phyloP scores from a whole-genome alignment of 805 yeast species.

The Yamadazyma philogaea region DNA sequence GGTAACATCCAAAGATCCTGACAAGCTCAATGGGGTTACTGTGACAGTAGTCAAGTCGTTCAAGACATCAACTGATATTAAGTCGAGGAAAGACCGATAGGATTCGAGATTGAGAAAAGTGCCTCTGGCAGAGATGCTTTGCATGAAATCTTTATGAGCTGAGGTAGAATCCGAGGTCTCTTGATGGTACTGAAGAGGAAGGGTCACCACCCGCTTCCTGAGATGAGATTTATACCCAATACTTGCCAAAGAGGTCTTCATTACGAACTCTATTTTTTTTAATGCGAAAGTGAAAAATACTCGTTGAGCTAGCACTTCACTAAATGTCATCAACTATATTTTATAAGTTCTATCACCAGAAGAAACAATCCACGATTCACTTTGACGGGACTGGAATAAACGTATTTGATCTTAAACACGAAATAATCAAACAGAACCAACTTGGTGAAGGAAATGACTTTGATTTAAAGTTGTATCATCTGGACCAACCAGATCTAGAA shows the following conservation, averaged over 20 bases:
- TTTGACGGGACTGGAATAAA: constrained; percentile 97
- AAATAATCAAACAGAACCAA: constrained; percentile 76
- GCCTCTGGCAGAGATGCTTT: constrained; percentile 20
- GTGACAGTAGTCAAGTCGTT: constrained; percentile 29
- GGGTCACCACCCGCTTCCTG: constrained; percentile 5
- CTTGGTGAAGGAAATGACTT: constrained; percentile 83
- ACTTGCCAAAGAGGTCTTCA: constrained; percentile 1
- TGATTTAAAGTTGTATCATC: constrained; percentile 65
- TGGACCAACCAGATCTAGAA: constrained; percentile 56
- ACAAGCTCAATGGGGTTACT: constrained; percentile 36
- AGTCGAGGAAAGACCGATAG: constrained; percentile 22
- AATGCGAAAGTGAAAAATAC: background rate
- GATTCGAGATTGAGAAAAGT: constrained; percentile 22
- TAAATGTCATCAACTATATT: constrained; percentile 84
- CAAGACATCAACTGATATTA: constrained; percentile 29
- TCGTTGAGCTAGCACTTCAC: background rate
- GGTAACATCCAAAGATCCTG: constrained; percentile 20
- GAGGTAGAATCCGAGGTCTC: background rate
- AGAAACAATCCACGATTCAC: constrained; percentile 68
- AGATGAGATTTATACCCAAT: constrained; percentile 13
- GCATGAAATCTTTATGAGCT: constrained; percentile 25
- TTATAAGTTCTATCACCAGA: constrained; percentile 82
- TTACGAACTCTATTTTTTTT: background rate
- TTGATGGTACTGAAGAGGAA: constrained; percentile 15
- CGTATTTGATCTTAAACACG: constrained; percentile 90